Evolutionary conservation across 1,139 yeast genomes (phyloP).

Genomic region (Candida albicans): DNA sequence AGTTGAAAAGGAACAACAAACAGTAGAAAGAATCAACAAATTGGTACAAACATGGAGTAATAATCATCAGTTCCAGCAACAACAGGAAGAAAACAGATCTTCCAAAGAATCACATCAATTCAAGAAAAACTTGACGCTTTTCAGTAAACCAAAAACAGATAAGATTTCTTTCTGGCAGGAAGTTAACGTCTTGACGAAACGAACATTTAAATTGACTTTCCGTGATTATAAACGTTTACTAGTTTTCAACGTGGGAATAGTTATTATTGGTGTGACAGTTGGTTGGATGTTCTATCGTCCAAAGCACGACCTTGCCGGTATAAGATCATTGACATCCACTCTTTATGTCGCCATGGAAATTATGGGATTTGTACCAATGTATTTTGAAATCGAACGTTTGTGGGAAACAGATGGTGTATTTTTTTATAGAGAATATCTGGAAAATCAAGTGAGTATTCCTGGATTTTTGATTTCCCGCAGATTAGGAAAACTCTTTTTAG

Average conservation of each 20-base stretch:
- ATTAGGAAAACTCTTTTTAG: constrained; percentile 63
- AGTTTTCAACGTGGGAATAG: constrained; percentile 56
- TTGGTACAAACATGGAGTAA: constrained; percentile 54
- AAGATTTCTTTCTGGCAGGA: constrained; percentile 42
- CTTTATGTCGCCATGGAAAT: constrained; percentile 65
- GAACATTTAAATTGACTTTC: constrained; percentile 54
- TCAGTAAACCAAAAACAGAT: constrained; percentile 28
- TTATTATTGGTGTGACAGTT: constrained; percentile 55
- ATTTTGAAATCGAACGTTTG: constrained; percentile 72
- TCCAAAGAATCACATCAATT: constrained; percentile 15
- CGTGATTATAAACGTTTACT: constrained; percentile 61
- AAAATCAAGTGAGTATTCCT: constrained; percentile 62
- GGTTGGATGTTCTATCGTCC: constrained; percentile 83
- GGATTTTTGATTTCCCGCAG: constrained; percentile 72
- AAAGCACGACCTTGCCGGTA: constrained; percentile 60
- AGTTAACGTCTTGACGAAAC: constrained; percentile 50
- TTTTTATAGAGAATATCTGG: constrained; percentile 74
- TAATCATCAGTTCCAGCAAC: constrained; percentile 5
- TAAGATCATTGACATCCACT: constrained; percentile 63
- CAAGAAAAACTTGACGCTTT: constrained; percentile 24
- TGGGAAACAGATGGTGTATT: constrained; percentile 67
- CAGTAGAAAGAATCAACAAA: constrained; percentile 43
- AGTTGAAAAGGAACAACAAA: constrained; percentile 40
- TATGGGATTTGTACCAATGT: constrained; percentile 66
- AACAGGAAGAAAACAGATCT: not conserved